Evolutionary conservation across 1,284 basidiomycete genomes (phyloP).

Genomic region (Acaromyces ingoldii): DNA sequence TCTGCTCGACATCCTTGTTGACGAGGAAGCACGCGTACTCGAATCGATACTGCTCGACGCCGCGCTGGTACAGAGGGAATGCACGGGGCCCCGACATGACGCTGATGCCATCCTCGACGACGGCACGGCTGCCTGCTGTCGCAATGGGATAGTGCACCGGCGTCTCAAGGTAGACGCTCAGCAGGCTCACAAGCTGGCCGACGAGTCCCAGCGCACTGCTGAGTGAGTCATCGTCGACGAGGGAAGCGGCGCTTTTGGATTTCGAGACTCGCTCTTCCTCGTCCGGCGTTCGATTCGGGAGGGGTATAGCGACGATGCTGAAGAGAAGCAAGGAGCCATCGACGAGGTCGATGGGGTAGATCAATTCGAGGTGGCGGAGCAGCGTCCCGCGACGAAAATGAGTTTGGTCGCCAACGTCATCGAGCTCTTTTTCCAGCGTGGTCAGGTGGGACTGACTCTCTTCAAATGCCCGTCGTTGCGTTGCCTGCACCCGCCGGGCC

Average conservation of each 20-base stretch:
- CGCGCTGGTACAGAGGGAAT: constrained; percentile 78
- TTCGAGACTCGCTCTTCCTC: constrained; percentile 10
- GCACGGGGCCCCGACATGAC: constrained; percentile 44
- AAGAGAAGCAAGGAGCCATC: constrained; percentile 43
- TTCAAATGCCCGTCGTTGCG: background rate
- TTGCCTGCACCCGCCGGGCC: background rate
- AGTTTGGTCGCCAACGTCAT: background rate
- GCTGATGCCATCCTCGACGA: constrained; percentile 44
- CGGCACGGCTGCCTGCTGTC: constrained; percentile 37
- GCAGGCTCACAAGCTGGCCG: constrained; percentile 40
- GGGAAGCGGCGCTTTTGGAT: background rate
- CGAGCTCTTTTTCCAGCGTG: background rate
- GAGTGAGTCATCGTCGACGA: constrained; percentile 31
- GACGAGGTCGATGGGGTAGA: constrained; percentile 46
- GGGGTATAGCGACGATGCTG: constrained; percentile 36
- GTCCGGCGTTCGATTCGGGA: constrained; percentile 30
- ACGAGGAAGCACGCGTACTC: constrained; percentile 95
- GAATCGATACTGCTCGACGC: constrained; percentile 91
- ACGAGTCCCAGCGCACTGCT: constrained; percentile 38
- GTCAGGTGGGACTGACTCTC: background rate
- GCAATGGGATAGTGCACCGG: constrained; percentile 43
- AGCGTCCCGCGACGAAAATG: constrained; percentile 16
- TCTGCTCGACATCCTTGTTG: constrained; percentile 86
- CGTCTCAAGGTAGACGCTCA: constrained; percentile 36
- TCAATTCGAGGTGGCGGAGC: constrained; percentile 35